Evolutionary conservation across 108 stramenopile species (phyloP), one percentile per base, ranked within the genome.

Genomic region (Conticribra weissflogii): DNA sequence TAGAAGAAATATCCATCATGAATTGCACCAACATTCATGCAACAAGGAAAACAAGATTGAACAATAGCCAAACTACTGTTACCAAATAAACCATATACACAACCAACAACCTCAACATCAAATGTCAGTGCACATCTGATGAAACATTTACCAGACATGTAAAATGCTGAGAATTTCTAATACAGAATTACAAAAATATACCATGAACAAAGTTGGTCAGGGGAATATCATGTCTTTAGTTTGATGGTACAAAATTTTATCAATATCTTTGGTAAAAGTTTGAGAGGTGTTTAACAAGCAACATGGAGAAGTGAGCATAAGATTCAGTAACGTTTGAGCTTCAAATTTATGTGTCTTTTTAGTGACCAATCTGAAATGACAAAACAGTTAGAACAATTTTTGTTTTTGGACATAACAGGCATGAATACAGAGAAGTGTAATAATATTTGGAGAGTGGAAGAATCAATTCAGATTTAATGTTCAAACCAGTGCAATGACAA

Each of bases 81-180:
- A 41, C 23, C 56, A 46, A 60, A 46, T 59, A 54, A 60, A 41
- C 23, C 50, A 44, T 54, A 54, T 54, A 54, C 36, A 32, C 61
- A 49, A 23, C 31, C 50, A 54, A 31, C 31, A 15, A 65, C 18
- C 27, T 32, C 14, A 41, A 60, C 19, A 65, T n/a, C 16, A 21
- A 30, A 50, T 33, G 45, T 56, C 19, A 44, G 14, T 41, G 18
- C 9, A 54, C 54, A 46, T 24, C 48, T 4, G 15, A 56, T 52
- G 83, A 78, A 14, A 71, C 54, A 15, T 85, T 83, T 76, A 74
- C 87, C 27, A 87, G 90, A 36, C 72, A 81, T 1, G 53, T 89
- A 93, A 30, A 92, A 92, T 81, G 62, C 63, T 16, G 94, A 96
- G 54, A 92, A 96, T 58, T 78, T 96, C 19, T 90, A 93, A 72